Evolutionary conservation across 2,329 filamentous ascomycete genomes (phyloP).

Genomic region (Helotiales sp.): DNA sequence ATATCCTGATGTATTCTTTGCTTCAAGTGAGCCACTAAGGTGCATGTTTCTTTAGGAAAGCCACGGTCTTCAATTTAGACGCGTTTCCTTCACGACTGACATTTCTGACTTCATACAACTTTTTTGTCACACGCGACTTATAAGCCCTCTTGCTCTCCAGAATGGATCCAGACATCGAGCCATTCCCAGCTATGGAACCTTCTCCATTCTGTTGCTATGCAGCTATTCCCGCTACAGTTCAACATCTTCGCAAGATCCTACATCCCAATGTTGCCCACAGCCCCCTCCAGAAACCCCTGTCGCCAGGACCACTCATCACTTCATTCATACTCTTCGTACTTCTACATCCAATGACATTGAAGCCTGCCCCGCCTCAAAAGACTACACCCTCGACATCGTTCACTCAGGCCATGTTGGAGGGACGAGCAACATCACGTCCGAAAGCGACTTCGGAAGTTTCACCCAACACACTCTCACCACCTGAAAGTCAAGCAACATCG

Average conservation of each 20-base stretch:
- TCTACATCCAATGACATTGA: not conserved
- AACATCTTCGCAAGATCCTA: conserved; percentile 4
- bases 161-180: no score
- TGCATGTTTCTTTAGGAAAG: no score
- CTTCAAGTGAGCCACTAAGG: no score
- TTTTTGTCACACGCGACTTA: not conserved
- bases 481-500: no score
- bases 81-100: no score
- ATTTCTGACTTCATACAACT: not conserved
- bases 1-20: no score
- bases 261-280: not conserved
- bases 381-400: not conserved
- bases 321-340: conserved; percentile 5
- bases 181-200: not conserved
- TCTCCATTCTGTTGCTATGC: conserved; percentile 15
- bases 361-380: not conserved
- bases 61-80: no score
- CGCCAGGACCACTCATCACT: not conserved
- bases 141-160: not conserved
- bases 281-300: not conserved
- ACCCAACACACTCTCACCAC: no score
- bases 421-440: not conserved
- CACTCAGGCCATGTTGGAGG: not conserved
- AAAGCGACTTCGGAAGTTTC: no score
- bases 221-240: conserved; percentile 8